Evolutionary conservation across 306 rosid genomes (phyloP), one percentile per base, ranked within the genome.

Genomic region (Crotalaria pallida): DNA sequence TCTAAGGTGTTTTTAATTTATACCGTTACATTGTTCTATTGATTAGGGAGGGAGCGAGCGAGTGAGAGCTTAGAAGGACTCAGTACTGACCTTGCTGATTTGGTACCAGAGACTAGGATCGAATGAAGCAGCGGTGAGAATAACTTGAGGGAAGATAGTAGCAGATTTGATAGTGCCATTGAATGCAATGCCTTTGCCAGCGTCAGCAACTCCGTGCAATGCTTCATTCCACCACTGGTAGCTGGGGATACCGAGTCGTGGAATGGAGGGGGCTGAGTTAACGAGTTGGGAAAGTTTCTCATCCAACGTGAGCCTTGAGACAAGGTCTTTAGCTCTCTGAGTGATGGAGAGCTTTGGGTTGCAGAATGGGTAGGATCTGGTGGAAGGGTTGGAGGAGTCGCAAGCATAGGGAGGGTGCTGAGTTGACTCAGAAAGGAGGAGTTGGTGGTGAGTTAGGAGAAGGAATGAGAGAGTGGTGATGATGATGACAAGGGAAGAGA

Each of bases 211-310:
- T 12, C 99, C 97, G 38, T 94, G 99, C 3, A 94, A 85, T 4
- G 98, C 95, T 63, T 94, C 98, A 5, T 80, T 85, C 97, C 98
- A 94, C 98, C 98, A 94, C 75, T 90, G 49, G 82, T 84, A 94
- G 5, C 60, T 76, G 0, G 97, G 99, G 72, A 94, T 81, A 0
- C 96, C 96, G 23, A 94, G 99, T 11, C 95, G 83, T 15, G 99
- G 85, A 67, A 94, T 91, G 13, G 96, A 16, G 45, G 97, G 87
- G 4, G 91, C 96, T 2, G 90, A 17, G 96, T 87, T 86, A 1
- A 94, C 95, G 49, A 94, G 97, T 67, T 94, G 99, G 58, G 88
- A 55, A 71, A 94, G 77, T 59, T 94, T 94, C 77, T 94, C 99
- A 27, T 88, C 95, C 79, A 94, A 83, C 47, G 99, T 88, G 80